phyloP scores from a whole-genome alignment of 495 filamentous ascomycete species.

The Ascobolus immersus region DNA sequence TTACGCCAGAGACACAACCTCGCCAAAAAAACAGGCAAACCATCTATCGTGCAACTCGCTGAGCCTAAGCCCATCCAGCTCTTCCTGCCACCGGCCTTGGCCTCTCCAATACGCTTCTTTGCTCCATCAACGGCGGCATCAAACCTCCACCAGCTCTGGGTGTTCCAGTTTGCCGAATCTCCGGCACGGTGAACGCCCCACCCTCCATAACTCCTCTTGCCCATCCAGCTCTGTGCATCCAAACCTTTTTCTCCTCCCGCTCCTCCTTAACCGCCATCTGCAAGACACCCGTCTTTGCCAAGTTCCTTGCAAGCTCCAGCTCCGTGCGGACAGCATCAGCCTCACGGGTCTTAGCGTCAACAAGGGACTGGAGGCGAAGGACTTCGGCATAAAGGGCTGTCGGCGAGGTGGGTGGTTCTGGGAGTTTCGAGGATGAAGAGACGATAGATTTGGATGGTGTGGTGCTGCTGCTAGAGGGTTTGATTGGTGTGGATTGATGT shows the following conservation, averaged over 20 bases:
- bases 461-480: background rate
- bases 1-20: slow-evolving; percentile 17
- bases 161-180: no score
- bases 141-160: no score
- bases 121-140: no score
- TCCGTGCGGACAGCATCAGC: slow-evolving; percentile 7
- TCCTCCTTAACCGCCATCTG: slow-evolving; percentile 12
- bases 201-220: no score
- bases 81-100: no score
- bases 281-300: slow-evolving; percentile 11
- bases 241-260: slow-evolving; percentile 14
- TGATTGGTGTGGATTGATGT: background rate
- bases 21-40: no score
- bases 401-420: no score
- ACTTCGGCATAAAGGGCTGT: slow-evolving; percentile 14
- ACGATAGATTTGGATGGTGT: background rate
- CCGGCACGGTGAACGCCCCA: no score
- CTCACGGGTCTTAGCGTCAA: slow-evolving; percentile 15
- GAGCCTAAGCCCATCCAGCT: no score
- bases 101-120: no score
- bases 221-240: slow-evolving; percentile 15
- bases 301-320: slow-evolving; percentile 12
- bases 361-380: slow-evolving; percentile 10
- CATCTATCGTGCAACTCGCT: no score
- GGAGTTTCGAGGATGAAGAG: slow-evolving; percentile 1